Percentiles rank a stretch among this genome's conserved stretches.
Evolutionary conservation across 2,329 filamentous ascomycete species (phyloP).

Genomic region (Colletotrichum tabaci): DNA sequence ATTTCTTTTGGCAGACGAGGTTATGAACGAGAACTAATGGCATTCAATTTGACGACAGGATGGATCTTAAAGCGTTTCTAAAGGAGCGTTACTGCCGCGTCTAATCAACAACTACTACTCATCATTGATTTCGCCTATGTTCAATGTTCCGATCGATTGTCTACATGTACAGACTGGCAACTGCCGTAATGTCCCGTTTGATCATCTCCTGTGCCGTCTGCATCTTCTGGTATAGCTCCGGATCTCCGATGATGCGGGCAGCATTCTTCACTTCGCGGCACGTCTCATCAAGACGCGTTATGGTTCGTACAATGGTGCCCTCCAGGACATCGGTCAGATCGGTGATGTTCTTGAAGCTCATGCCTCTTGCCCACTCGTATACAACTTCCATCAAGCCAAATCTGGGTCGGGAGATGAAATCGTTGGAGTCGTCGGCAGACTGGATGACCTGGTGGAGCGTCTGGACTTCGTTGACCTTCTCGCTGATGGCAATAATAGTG

Average conservation of each 20-base stretch:
- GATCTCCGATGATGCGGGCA: slow-evolving; percentile 94
- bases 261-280: slow-evolving; percentile 98
- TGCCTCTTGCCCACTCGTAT: slow-evolving; percentile 97
- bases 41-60: neutral
- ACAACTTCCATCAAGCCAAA: slow-evolving; percentile 98
- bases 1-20: slow-evolving; percentile 8
- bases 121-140: neutral
- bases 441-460: slow-evolving; percentile 93
- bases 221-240: slow-evolving; percentile 96
- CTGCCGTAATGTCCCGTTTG: slow-evolving; percentile 93
- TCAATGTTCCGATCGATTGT: neutral
- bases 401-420: slow-evolving; percentile 87
- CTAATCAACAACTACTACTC: neutral
- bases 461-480: slow-evolving; percentile 93
- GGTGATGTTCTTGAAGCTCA: slow-evolving; percentile 99
- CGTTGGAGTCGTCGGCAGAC: slow-evolving; percentile 89
- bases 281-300: slow-evolving; percentile 94
- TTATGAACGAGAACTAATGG: slow-evolving; percentile 4
- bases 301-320: slow-evolving; percentile 95
- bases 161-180: slow-evolving; percentile 90
- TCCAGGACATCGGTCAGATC: slow-evolving; percentile 96
- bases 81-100: neutral
- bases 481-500: slow-evolving; percentile 89
- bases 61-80: neutral
- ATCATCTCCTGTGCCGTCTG: slow-evolving; percentile 97